These are phyloP conservation scores for Euclidium syriacum DNA, from an alignment of 345 rosid genomes.

Conservation along the genomic window DNA sequence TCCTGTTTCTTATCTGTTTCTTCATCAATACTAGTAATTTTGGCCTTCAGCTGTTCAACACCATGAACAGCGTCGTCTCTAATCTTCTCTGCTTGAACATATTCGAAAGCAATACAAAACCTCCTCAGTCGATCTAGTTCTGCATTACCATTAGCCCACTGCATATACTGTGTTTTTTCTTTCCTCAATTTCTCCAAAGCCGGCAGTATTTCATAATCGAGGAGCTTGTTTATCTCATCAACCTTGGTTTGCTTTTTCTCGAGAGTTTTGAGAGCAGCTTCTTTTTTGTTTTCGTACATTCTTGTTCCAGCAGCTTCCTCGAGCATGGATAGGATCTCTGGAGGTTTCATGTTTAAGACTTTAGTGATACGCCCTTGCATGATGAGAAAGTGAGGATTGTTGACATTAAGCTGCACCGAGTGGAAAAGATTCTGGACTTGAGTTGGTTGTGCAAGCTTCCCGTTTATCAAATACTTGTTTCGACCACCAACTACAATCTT, in stretches of 20 bases:
- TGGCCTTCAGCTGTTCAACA: slow-evolving; percentile 45
- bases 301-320: slow-evolving; percentile 99
- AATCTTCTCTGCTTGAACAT: background rate
- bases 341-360: slow-evolving; percentile 97
- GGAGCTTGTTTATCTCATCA: slow-evolving; percentile 90
- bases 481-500: slow-evolving; percentile 79
- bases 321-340: slow-evolving; percentile 93
- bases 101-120: background rate
- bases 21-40: slow-evolving; percentile 51
- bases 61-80: background rate
- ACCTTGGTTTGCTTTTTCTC: slow-evolving; percentile 96
- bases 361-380: slow-evolving; percentile 99
- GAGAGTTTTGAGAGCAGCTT: slow-evolving; percentile 80
- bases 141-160: slow-evolving; percentile 77
- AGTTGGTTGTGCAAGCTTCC: slow-evolving; percentile 1
- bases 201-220: slow-evolving; percentile 82
- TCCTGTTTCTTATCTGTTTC: slow-evolving; percentile 36
- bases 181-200: slow-evolving; percentile 91
- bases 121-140: background rate
- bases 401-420: slow-evolving; percentile 95
- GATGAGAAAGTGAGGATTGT: slow-evolving; percentile 97
- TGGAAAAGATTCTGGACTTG: slow-evolving; percentile 81
- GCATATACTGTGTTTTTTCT: slow-evolving; percentile 89
- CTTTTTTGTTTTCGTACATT: slow-evolving; percentile 97
- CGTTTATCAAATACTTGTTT: slow-evolving; percentile 1